Evolutionary conservation across 2,329 filamentous ascomycete species (phyloP).

Genomic region (Atkinsonella hypoxylon): DNA sequence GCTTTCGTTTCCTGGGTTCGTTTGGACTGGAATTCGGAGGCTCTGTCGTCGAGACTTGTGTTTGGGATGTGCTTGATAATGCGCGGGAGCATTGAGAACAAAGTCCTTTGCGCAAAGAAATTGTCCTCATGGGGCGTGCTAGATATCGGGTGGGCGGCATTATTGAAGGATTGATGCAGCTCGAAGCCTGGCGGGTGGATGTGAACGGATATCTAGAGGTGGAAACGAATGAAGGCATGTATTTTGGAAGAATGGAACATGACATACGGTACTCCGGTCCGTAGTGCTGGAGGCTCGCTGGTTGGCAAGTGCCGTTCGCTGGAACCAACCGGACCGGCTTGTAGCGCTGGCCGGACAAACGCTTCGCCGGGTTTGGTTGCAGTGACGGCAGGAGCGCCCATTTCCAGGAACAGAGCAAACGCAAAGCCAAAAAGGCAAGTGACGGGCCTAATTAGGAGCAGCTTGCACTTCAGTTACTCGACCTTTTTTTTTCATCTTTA

Average conservation of each 20-base stretch:
- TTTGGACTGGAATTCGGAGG: conserved; percentile 3
- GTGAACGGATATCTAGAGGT: neutral
- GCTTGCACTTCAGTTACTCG: neutral
- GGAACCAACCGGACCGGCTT: neutral
- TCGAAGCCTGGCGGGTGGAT: neutral
- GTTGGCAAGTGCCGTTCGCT: neutral
- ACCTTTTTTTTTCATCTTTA: neutral
- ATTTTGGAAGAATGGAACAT: neutral
- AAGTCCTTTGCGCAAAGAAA: neutral
- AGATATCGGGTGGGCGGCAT: conserved; percentile 13
- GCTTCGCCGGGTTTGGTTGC: conserved; percentile 6
- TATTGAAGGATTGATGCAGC: neutral
- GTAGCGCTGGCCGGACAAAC: conserved; percentile 5
- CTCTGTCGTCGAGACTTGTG: neutral
- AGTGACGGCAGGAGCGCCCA: neutral
- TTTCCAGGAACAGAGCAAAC: neutral
- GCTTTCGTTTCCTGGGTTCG: conserved; percentile 34
- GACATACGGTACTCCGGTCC: neutral
- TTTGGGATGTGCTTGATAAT: conserved; percentile 6
- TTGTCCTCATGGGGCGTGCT: conserved; percentile 4
- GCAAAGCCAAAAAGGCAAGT: neutral
- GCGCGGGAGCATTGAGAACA: conserved; percentile 4
- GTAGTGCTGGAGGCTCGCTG: neutral
- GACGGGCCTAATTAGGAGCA: neutral
- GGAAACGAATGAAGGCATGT: neutral